Percentiles rank a stretch among this genome's conserved stretches.
Conservation (phyloP, 345 rosid genomes). For the Aegle marmelos region DNA sequence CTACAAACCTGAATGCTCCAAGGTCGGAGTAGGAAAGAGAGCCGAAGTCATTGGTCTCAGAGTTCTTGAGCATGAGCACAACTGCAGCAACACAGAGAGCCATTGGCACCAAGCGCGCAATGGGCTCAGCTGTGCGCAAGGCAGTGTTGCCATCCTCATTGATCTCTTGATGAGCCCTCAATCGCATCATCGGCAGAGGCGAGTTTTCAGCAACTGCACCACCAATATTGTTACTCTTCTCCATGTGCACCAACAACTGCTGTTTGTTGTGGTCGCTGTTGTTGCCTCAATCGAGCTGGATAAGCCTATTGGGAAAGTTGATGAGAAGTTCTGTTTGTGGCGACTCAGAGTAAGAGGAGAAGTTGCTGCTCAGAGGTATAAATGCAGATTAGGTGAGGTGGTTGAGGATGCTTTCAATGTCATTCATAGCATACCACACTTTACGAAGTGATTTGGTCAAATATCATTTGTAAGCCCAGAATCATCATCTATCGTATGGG, state of each 20-base stretch:
- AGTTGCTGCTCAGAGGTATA: not conserved
- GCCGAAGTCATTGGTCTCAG: slow-evolving; percentile 64
- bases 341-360: not conserved
- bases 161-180: not conserved
- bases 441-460: not conserved
- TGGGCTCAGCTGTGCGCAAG: slow-evolving; percentile 44
- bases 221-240: slow-evolving; percentile 13
- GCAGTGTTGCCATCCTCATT: not conserved
- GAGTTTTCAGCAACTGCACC: not conserved
- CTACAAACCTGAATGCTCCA: slow-evolving; percentile 63
- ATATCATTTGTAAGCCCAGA: not conserved
- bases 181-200: slow-evolving; percentile 17
- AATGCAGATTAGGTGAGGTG: not conserved
- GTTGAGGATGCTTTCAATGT: slow-evolving; percentile 9
- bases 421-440: not conserved
- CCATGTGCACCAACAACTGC: not conserved
- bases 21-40: slow-evolving; percentile 74
- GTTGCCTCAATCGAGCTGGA: not conserved
- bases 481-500: not conserved
- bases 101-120: slow-evolving; percentile 58
- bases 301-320: not conserved
- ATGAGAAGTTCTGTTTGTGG: not conserved
- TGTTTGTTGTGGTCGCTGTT: not conserved
- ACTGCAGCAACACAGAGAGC: slow-evolving; percentile 58
- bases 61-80: slow-evolving; percentile 65